A percentile compares a stretch with the other conserved stretches of the same genome.
Conservation (phyloP, 768 basidiomycete species). For the Naematelia aurantialba region DNA sequence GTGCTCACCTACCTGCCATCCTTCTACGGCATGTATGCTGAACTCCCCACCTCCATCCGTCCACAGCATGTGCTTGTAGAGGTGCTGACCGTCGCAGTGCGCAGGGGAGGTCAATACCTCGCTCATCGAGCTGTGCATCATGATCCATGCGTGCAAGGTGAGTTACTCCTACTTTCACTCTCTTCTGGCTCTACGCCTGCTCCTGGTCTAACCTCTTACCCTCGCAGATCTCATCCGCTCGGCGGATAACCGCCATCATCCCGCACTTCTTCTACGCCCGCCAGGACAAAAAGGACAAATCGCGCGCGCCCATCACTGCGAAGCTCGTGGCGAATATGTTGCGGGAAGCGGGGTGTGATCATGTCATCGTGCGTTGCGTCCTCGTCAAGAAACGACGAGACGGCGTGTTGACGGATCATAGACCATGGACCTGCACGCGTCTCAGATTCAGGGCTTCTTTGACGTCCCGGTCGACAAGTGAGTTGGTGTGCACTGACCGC, state of each 20-base stretch:
- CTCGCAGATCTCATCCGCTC: conserved; percentile 72
- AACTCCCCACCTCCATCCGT: too few relatives aligned
- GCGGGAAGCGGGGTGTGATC: conserved; percentile 92
- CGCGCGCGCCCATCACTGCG: conserved; percentile 91
- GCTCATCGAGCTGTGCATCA: conserved; percentile 96
- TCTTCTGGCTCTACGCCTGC: neutral
- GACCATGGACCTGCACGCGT: conserved; percentile 98
- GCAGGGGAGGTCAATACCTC: conserved; percentile 81
- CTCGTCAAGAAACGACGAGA: neutral
- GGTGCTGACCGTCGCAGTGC: conserved; percentile 30
- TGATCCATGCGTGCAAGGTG: conserved; percentile 90
- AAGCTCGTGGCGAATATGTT: conserved; percentile 99
- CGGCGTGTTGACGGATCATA: conserved; percentile 9
- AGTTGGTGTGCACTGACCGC: conserved; percentile 10
- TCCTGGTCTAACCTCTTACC: neutral
- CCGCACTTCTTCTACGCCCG: conserved; percentile 96
- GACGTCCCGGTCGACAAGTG: conserved; percentile 94
- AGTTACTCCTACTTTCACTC: conserved; percentile 1
- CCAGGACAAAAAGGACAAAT: conserved; percentile 98
- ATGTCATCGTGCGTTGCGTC: conserved; percentile 63
- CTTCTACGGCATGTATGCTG: too few relatives aligned
- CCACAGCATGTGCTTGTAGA: too few relatives aligned
- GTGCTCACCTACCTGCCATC: too few relatives aligned
- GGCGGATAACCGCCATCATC: conserved; percentile 93
- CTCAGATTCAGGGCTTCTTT: conserved; percentile 98